Evolutionary conservation across 139 green algal genomes (phyloP), one percentile per base, ranked within the genome.

Genomic region (Micromonas commoda): DNA sequence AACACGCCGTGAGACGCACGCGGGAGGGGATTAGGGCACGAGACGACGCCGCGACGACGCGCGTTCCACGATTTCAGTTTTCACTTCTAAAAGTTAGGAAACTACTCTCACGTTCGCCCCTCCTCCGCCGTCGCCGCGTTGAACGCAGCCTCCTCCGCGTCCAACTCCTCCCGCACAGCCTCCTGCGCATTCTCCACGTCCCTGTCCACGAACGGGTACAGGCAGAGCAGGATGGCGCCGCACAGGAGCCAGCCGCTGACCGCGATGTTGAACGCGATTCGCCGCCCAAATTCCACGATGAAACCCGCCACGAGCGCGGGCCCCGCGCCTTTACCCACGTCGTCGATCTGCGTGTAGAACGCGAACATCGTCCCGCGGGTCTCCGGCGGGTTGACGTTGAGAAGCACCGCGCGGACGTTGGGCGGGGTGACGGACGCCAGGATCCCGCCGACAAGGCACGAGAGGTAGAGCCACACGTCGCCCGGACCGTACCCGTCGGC

Each of bases 341-440:
- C 66, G 66, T 73, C 66, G 21, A 73, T 51, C 37, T 73, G 66
- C 21, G 66, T 57, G 66, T 73, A 73, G 37, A 39, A 51, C 33
- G 66, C 66, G 37, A 73, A 73, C 66, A 73, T 51, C 6, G 16
- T 54, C 29, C 66, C 66, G n/a, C 66, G 6, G 1, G 66, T 73
- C 33, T 73, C 66, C 6, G 66, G 66, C 0, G 66, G 66, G 33
- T 73, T 73, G 16, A 73, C 33, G 66, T 73, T 73, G 29, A 73
- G n/a, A 20, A 73, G 37, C 33, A 73, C 33, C 66, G 66, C 66
- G n/a, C 66, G 31, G 2, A 73, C 66, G 33, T 73, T 73, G 21
- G 66, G 66, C n/a, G 66, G 66, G 19, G 66, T 73, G 21, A 73
- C n/a, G 32, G 28, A 45, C 20, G 29, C 34, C 13, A 73, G 33